phyloP scores from a whole-genome alignment of 192 early-diverging fungal species.

The Coemansia sp. region DNA sequence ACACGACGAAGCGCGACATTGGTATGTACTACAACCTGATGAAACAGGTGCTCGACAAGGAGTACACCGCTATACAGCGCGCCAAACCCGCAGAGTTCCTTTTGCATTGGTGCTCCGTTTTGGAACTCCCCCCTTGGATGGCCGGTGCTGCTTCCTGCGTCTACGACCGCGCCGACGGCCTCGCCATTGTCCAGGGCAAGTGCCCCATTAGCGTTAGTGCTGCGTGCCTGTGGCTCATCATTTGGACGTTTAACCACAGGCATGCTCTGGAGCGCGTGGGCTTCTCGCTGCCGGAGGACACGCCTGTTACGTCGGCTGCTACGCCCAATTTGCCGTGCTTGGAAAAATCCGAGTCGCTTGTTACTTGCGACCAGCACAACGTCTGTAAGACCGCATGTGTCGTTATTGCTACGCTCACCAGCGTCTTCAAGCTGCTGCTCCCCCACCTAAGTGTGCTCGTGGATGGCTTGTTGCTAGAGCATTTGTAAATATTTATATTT shows the following conservation, averaged over 20 bases:
- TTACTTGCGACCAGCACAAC: slow-evolving; percentile 56
- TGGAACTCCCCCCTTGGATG: slow-evolving; percentile 57
- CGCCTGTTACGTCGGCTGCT: slow-evolving; percentile 30
- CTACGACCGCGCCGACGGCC: slow-evolving; percentile 57
- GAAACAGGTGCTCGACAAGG: slow-evolving; percentile 54
- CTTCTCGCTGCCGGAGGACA: slow-evolving; percentile 10
- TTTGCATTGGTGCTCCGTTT: slow-evolving; percentile 60
- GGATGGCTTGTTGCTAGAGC: slow-evolving; percentile 17
- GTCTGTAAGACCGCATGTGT: slow-evolving; percentile 59
- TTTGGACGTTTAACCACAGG: slow-evolving; percentile 59
- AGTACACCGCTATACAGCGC: slow-evolving; percentile 49
- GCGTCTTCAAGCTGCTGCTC: slow-evolving; percentile 57
- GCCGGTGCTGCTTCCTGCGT: slow-evolving; percentile 55
- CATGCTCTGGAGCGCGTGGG: slow-evolving; percentile 15
- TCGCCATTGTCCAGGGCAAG: slow-evolving; percentile 64
- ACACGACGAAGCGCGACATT: slow-evolving; percentile 62
- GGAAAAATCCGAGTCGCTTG: slow-evolving; percentile 16
- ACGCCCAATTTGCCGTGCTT: slow-evolving; percentile 21
- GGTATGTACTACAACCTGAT: slow-evolving; percentile 65
- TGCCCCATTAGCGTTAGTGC: slow-evolving; percentile 66
- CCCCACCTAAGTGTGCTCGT: slow-evolving; percentile 29
- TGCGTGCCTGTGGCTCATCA: slow-evolving; percentile 61
- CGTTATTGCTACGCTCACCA: slow-evolving; percentile 61
- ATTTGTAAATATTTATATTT: slow-evolving; percentile 13
- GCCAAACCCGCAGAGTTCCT: slow-evolving; percentile 48